Conservation (phyloP, 768 basidiomycete species). For the Kwoniella mangroviensis region DNA sequence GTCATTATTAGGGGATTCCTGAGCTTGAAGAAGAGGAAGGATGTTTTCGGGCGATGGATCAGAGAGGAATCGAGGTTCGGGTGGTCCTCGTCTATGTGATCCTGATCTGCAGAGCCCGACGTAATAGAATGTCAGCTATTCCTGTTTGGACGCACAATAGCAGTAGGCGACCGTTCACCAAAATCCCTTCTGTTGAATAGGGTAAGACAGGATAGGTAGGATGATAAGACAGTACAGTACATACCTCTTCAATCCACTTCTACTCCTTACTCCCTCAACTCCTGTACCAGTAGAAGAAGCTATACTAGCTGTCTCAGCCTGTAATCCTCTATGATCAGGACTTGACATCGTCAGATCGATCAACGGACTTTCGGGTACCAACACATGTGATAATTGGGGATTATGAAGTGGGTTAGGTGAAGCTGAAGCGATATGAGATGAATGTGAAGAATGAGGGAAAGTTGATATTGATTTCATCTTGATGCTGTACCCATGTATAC, state of each 20-base stretch:
- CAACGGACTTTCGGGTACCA: conserved; percentile 19
- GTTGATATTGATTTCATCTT: not conserved
- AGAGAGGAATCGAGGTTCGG: conserved; percentile 23
- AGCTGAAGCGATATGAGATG: not conserved
- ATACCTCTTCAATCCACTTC: not conserved
- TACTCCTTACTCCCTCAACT: not conserved
- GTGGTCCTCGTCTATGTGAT: conserved; percentile 19
- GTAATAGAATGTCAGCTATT: not conserved
- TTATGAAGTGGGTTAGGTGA: conserved; percentile 12
- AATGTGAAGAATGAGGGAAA: not conserved
- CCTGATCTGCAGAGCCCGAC: not conserved
- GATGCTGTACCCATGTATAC: not conserved
- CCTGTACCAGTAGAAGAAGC: not conserved
- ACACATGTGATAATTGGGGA: conserved; percentile 13
- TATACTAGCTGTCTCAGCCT: conserved; percentile 17
- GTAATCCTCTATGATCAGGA: conserved; percentile 19
- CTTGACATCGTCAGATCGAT: conserved; percentile 16
- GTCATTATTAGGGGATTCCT: conserved; percentile 13
- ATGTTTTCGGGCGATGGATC: conserved; percentile 22
- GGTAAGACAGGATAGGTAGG: too few species aligned
- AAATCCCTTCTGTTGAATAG: not conserved
- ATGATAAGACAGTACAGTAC: not conserved
- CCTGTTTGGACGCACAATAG: too few species aligned
- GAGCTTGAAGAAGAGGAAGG: conserved; percentile 13
- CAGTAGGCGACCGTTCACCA: too few species aligned